Base-by-base conservation (phyloP, 805 yeast species). In the Zygosaccharomyces lentus region DNA sequence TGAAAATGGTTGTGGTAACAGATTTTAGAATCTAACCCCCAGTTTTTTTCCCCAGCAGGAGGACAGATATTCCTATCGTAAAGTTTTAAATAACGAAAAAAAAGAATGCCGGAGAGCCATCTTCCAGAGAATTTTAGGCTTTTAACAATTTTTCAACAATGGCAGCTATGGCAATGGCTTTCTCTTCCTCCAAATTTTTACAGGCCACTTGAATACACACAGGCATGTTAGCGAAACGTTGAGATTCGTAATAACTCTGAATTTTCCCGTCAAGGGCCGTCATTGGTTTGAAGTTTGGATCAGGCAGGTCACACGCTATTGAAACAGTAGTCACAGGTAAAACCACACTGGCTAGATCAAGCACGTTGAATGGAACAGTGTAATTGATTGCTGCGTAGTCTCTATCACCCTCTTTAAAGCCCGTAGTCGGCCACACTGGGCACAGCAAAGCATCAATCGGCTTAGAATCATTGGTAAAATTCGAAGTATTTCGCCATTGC, bases 131-230 rank as follows among this genome's bases (percentile, higher is more conserved):
- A 24, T 24, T 25, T 25, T 10, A 25, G 12, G 8, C 4, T 25
- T 25, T 25, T 12, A 41, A 15, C 23, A 32, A 24, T 54, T 50
- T 44, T 62, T 58, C 42, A 68, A 63, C 50, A 74, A 56, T 25
- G 12, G 49, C 37, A 4, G 49, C 43, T n/a, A 48, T 31, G 5
- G 64, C 70, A 25, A 79, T 58, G 3, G 74, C 73, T 55, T 76
- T 75, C 55, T 82, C 87, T 55, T 82, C 87, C 49, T 80, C 75
- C 45, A 73, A 75, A 47, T 80, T 68, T 45, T 74, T 69, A 21
- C 81, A 74, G 13, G 78, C 72, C 19, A 82, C 51, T 57, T 82
- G 87, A 6, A 80, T 51, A 2, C 74, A 69, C 2, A 81, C 78
- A 0, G 85, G 83, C 55, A 77, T 78, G 3, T 77, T 78, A 47